Evolutionary conservation across 805 yeast genomes (phyloP).

Genomic region (Yamadazyma endophytica): DNA sequence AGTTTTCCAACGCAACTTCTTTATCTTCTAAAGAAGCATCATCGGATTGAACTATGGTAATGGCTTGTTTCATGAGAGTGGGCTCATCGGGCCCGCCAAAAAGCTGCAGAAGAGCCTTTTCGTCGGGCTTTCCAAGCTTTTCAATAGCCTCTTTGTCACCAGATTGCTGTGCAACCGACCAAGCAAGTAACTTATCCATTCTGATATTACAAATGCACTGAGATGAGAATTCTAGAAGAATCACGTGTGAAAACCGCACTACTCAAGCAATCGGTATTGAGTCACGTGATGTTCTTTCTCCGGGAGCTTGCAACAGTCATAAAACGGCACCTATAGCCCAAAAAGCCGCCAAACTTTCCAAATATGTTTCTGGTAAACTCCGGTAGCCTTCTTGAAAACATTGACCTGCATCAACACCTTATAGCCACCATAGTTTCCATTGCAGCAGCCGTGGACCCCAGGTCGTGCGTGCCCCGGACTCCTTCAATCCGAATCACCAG

Average conservation of each 20-base stretch:
- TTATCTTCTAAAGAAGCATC: constrained; percentile 62
- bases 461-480: constrained; percentile 2
- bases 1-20: constrained; percentile 77
- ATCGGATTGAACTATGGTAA: constrained; percentile 53
- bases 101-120: constrained; percentile 71
- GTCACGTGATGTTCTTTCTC: neutral
- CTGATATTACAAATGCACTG: no score
- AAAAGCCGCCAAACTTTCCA: no score
- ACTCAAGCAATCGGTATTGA: neutral
- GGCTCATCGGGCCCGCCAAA: constrained; percentile 86
- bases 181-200: constrained; percentile 88
- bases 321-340: no score
- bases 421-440: no score
- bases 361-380: no score
- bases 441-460: constrained; percentile 1
- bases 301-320: constrained; percentile 1
- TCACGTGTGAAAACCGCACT: neutral
- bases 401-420: no score
- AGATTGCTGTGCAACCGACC: constrained; percentile 82
- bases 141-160: constrained; percentile 66
- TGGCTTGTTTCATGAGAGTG: constrained; percentile 75
- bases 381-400: no score
- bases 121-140: constrained; percentile 69
- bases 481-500: constrained; percentile 11
- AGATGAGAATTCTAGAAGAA: no score